These are phyloP conservation scores for Fusarium virguliforme DNA, from an alignment of 2,329 filamentous ascomycete genomes.

Conservation along the genomic window DNA sequence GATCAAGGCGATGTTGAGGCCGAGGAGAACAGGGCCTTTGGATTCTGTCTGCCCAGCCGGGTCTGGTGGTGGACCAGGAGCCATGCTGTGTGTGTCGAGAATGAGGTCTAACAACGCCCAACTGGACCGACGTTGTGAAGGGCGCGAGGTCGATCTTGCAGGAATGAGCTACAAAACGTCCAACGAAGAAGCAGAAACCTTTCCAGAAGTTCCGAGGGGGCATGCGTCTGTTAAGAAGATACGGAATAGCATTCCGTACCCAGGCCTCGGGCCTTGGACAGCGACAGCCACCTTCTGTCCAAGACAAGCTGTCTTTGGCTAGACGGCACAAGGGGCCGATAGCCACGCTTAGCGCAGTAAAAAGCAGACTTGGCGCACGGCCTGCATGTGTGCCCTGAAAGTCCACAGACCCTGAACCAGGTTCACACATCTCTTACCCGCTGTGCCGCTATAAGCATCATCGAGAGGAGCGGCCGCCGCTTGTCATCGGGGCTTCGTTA, in stretches of 20 bases:
- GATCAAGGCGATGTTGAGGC: constrained; percentile 6
- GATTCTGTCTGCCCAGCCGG: background rate
- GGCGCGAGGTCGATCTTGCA: background rate
- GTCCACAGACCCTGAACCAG: background rate
- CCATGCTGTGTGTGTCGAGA: background rate
- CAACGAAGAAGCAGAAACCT: background rate
- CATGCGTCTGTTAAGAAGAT: background rate
- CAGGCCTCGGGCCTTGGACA: background rate
- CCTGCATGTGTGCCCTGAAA: background rate
- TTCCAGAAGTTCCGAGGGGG: constrained; percentile 1
- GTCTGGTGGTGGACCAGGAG: background rate
- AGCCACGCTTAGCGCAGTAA: background rate
- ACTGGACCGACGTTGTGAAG: background rate
- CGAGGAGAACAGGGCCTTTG: constrained; percentile 43
- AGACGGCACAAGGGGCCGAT: background rate
- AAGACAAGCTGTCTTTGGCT: constrained; percentile 1
- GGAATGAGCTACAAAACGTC: background rate
- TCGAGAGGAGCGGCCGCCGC: background rate
- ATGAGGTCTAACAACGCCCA: background rate
- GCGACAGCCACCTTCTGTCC: background rate
- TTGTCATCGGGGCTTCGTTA: background rate
- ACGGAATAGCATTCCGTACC: background rate
- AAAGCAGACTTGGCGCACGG: background rate
- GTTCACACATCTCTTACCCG: background rate
- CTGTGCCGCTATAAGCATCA: background rate